phyloP scores from a whole-genome alignment of 1,139 yeast species.

The Suhomyces taliae region DNA sequence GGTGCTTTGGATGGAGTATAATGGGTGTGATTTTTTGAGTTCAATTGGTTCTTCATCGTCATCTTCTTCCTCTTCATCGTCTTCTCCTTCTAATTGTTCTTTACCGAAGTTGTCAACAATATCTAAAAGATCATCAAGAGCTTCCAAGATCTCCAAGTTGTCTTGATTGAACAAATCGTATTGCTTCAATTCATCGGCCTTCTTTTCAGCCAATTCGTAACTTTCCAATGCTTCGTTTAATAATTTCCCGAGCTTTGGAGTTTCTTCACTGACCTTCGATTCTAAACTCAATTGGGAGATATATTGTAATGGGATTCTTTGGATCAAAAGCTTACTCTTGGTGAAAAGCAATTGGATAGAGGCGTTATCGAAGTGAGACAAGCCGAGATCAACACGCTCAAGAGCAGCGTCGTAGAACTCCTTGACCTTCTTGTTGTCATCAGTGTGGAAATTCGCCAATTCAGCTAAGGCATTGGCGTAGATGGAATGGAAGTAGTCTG shows the following conservation, averaged over 20 bases:
- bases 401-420: slow-evolving; percentile 69
- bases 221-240: slow-evolving; percentile 42
- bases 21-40: slow-evolving; percentile 54
- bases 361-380: slow-evolving; percentile 47
- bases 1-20: slow-evolving; percentile 36
- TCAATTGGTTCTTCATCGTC: slow-evolving; percentile 34
- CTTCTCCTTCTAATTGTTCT: slow-evolving; percentile 45
- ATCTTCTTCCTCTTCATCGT: slow-evolving; percentile 34
- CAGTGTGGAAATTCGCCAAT: slow-evolving; percentile 56
- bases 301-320: slow-evolving; percentile 57
- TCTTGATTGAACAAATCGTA: slow-evolving; percentile 36
- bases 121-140: slow-evolving; percentile 64
- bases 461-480: slow-evolving; percentile 75
- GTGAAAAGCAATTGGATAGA: slow-evolving; percentile 52
- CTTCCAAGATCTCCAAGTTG: slow-evolving; percentile 51
- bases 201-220: slow-evolving; percentile 47
- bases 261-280: slow-evolving; percentile 26
- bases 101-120: slow-evolving; percentile 65
- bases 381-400: slow-evolving; percentile 67
- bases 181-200: slow-evolving; percentile 27
- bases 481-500: slow-evolving; percentile 66
- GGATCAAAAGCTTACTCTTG: slow-evolving; percentile 54
- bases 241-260: slow-evolving; percentile 34
- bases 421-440: slow-evolving; percentile 37
- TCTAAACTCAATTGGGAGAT: slow-evolving; percentile 49